Base-by-base conservation (phyloP, 345 rosid species). In the Citrus hindsii region DNA sequence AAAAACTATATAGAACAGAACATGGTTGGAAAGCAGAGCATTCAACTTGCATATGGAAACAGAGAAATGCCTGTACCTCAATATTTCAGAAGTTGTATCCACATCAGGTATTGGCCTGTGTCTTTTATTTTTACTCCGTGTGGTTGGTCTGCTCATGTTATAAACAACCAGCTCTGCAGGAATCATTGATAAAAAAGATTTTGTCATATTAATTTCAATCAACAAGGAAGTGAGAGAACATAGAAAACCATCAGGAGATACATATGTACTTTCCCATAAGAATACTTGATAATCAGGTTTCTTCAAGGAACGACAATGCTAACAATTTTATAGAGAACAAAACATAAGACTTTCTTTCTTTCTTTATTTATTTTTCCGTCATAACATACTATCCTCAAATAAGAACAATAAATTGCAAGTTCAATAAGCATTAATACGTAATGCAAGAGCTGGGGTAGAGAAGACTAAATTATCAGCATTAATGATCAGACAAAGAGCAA, bases 51-150 rank as follows among this genome's bases (percentile, higher is more conserved):
- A 76, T 10, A 65, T 13, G 33, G 16, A 76, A 51, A 56, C 27
- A 69, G 21, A 55, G 30, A 72, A 42, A 59, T 61, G 35, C 12
- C 1, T 25, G 65, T 82, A 89, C 92, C 92, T 89, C 73, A 89
- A 79, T 76, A 88, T 85, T 71, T 87, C 90, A 80, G 93, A 83
- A 79, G 90, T 78, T 69, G 80, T 51, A 77, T 91, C 87, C 64
- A 60, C 87, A 67, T 82, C 79, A 60, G 88, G 87, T 28, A 71
- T 84, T 78, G 83, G 88, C 74, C 87, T 85, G 33, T 80, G 84
- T 67, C 98, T 84, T 78, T 93, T 93, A 77, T 90, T 89, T 74
- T 93, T 91, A 78, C 92, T 83, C 5, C 95, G 87, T 2, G 98
- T 93, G 37, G 86, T 82, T 56, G 93, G 97, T 76, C 92, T 85